phyloP scores from a whole-genome alignment of 1,284 basidiomycete species.

The Ganoderma sinense region DNA sequence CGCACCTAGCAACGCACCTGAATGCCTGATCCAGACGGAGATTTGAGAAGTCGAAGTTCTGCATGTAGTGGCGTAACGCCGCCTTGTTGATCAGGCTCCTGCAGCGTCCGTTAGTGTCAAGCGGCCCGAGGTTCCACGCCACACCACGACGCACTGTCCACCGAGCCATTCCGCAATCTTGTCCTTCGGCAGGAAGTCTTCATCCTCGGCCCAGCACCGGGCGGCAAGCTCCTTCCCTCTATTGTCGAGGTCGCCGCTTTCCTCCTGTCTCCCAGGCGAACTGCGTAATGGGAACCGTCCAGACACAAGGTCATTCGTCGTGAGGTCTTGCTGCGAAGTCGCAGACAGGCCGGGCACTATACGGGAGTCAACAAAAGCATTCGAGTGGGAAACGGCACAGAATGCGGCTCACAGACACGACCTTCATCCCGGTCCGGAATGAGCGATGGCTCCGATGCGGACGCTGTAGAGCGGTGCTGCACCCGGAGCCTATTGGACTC shows the following conservation, averaged over 20 bases:
- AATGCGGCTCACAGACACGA: constrained; percentile 51
- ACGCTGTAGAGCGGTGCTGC: constrained; percentile 73
- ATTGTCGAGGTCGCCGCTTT: constrained; percentile 64
- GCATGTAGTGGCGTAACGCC: constrained; percentile 84
- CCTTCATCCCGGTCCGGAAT: constrained; percentile 58
- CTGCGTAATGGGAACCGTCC: constrained; percentile 52
- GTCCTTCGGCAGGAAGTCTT: constrained; percentile 83
- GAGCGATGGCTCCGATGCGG: constrained; percentile 81
- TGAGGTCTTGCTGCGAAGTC: constrained; percentile 62
- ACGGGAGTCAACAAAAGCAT: constrained; percentile 26
- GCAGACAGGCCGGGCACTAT: constrained; percentile 40
- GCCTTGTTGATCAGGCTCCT: constrained; percentile 81
- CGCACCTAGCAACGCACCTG: constrained; percentile 55
- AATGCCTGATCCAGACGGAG: constrained; percentile 91
- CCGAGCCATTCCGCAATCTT: constrained; percentile 98
- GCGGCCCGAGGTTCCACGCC: constrained; percentile 3
- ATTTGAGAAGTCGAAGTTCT: constrained; percentile 88
- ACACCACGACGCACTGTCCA: constrained; percentile 69
- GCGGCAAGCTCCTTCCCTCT: constrained; percentile 78
- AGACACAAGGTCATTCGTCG: constrained; percentile 52
- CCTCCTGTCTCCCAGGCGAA: constrained; percentile 55
- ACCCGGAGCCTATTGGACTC: constrained; percentile 62
- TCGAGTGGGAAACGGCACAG: constrained; percentile 26
- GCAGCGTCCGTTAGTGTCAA: constrained; percentile 28
- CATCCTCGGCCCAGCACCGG: constrained; percentile 90